A percentile compares a stretch with the other conserved stretches of the same genome.
These are phyloP conservation scores for Trametes meyenii DNA, from an alignment of 768 basidiomycete species.

Conservation along the genomic window DNA sequence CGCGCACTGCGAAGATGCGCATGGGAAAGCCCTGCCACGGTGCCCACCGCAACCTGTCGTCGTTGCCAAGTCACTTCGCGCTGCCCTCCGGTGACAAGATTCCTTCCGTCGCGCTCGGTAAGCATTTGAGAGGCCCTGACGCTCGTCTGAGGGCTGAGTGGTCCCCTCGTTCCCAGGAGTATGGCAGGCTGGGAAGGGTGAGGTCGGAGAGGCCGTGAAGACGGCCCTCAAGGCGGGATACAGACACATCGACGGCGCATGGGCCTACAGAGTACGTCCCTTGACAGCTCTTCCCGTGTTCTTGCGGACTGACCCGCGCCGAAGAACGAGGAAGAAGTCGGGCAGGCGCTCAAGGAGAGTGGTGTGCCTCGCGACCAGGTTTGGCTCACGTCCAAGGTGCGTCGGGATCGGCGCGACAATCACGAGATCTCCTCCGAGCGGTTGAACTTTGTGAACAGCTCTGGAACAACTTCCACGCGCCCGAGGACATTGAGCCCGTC, in stretches of 20 bases:
- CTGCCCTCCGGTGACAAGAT: conserved; percentile 71
- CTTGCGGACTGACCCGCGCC: neutral
- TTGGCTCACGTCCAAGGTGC: conserved; percentile 67
- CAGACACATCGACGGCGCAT: conserved; percentile 74
- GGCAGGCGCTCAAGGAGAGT: conserved; percentile 60
- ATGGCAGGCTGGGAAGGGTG: conserved; percentile 57
- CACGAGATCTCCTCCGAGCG: neutral
- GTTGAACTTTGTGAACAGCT: conserved; percentile 44
- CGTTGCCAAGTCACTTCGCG: conserved; percentile 51
- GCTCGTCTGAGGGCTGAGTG: no score
- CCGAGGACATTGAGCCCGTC: conserved; percentile 67
- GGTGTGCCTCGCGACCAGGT: conserved; percentile 62
- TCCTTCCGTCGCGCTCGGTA: conserved; percentile 68
- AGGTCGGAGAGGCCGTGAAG: conserved; percentile 73
- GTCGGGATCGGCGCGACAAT: neutral
- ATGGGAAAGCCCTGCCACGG: conserved; percentile 18
- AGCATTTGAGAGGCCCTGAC: neutral
- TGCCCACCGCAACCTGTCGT: conserved; percentile 24
- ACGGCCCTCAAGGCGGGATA: conserved; percentile 65
- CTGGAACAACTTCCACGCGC: conserved; percentile 78
- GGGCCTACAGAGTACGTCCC: conserved; percentile 59
- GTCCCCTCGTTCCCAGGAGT: conserved; percentile 45
- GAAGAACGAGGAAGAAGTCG: conserved; percentile 73
- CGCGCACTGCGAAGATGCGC: conserved; percentile 1
- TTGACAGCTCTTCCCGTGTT: no score